phyloP scores from a whole-genome alignment of 257 asterid species.

The Capsicum pubescens region DNA sequence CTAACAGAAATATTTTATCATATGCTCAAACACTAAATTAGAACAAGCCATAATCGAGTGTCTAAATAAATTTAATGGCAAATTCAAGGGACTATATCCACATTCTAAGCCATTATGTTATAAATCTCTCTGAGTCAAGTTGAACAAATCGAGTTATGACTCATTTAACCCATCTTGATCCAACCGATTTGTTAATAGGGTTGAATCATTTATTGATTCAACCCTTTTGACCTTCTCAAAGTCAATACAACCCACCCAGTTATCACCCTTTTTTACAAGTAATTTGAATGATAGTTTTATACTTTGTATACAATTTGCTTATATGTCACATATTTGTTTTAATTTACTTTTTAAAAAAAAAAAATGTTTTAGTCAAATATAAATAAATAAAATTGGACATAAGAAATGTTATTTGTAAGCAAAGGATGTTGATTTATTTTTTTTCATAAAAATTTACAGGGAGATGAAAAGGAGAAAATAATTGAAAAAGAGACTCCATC shows the following conservation, averaged over 20 bases:
- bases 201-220: neutral
- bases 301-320: neutral
- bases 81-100: neutral
- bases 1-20: neutral
- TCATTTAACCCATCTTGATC: neutral
- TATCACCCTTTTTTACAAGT: neutral
- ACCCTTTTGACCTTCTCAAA: neutral
- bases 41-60: neutral
- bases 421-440: neutral
- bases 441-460: neutral
- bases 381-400: too few relatives aligned
- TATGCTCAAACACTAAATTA: neutral
- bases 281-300: neutral
- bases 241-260: neutral
- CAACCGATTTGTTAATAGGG: accelerated
- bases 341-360: neutral
- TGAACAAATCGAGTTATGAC: neutral
- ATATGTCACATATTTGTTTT: neutral
- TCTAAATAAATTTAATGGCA: neutral
- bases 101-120: neutral
- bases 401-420: neutral
- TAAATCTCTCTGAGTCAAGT: neutral
- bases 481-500: neutral
- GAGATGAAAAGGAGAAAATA: neutral
- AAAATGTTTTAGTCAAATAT: neutral